Evolutionary conservation across 2,329 filamentous ascomycete genomes (phyloP), one percentile per base, ranked within the genome.

Genomic region (Calonectria crousiana): DNA sequence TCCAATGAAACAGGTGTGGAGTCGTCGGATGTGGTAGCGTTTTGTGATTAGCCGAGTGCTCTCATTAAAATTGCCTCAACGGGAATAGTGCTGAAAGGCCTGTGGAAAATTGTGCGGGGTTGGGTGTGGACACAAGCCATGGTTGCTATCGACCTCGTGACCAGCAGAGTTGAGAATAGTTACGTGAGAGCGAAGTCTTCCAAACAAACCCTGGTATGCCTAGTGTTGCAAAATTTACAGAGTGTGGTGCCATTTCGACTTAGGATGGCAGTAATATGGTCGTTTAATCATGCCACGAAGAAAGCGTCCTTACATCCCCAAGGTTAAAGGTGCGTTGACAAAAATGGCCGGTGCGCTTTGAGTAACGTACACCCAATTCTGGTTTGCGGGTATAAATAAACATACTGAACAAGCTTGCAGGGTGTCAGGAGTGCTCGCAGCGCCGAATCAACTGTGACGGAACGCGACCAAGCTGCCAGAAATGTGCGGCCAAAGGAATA

Each of bases 361-460:
- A 8, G 0, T 53, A 30, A 16, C n/a, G 36, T 6, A 23, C 36
- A 10, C 11, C 41, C 28, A 16, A n/a, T 30, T 32, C 26, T 36
- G 4, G n/a, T 5, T 36, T 26, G 47, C 1, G 28, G 5, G 32
- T 30, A 5, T 23, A 20, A 32, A 30, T 14, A 14, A 23, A 18
- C 8, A 28, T 13, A 18, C 70, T 68, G 18, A 69, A 13, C 26
- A 20, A 23, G 6, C 6, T 10, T 23, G 4, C 30, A 73, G 71
- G 66, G 10, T 73, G 71, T 6, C 65, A 65, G 18, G 71, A 69
- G 34, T 73, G 71, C 47, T 73, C 71, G 4, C 71, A 73, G 30
- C 71, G 71, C 5, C 66, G 66, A 23, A 73, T 73, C 16, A 49
- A 73, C 14, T 73, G 71, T 38, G 71, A 73, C 32, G 66, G 71